Base-by-base conservation (phyloP, 2,329 filamentous ascomycete species). In the Aspergillus glaucus region DNA sequence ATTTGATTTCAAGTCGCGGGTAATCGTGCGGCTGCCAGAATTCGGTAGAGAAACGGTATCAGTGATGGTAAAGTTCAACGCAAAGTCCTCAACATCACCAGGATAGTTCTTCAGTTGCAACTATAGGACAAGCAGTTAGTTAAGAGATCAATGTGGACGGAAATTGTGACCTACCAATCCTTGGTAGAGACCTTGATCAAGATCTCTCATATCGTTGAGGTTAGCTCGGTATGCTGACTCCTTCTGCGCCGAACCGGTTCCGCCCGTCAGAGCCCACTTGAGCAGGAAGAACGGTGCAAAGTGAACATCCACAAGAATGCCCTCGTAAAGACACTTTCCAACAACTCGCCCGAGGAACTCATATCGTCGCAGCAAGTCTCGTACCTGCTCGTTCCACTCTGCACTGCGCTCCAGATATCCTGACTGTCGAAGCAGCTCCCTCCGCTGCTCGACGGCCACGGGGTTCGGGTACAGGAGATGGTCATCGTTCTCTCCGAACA, bases 311-410 rank as follows among this genome's bases (percentile, higher is more conserved):
- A 97, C 85, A 3, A 98, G 78, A 41, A 98, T 97, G 0, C 91
- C 91, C 71, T 98, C 93, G 63, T 98, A 98, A 62, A 98, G 76
- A 69, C 93, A 98, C 66, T 98, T 98, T 9, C 93, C 93, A 22
- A 98, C 85, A 24, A 98, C 81, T 3, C 93, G 86, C 1, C 93
- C 93, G 0, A 97, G 75, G 57, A 98, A 98, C 62, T 97, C 91
- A 63, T 89, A 97, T 12, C 84, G 81, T 53, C 80, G 80, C 4
- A 93, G 74, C 14, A 93, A 68, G 24, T 83, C 78, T 3, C 71
- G 66, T 44, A 89, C 74, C 2, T 73, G 68, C 0, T 78, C 75
- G 46, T 76, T 78, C 74, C 79, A 87, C 21, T 80, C 76, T 3
- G 72, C 59, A 17, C 78, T 78, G 2, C 73, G 70, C 52, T 86